Base-by-base conservation (phyloP, 164 flowering plant species). In the Vitis rotundifolia region DNA sequence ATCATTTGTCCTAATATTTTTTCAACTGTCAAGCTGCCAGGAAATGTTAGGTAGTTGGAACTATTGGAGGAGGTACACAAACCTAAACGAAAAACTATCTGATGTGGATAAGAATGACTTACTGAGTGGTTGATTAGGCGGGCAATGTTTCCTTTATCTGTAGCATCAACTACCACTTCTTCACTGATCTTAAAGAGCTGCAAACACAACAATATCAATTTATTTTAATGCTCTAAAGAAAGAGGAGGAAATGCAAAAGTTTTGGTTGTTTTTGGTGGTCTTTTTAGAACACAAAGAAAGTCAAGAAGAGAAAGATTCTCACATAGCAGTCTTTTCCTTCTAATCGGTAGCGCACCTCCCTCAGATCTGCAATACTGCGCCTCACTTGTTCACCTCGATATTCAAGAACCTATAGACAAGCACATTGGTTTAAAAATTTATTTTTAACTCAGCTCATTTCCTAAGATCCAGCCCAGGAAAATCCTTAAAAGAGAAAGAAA, bases 111-210 rank as follows among this genome's bases (percentile, higher is more conserved):
- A 19, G 9, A 59, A 66, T 15, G 14, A 76, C 98, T 80, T 81
- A 96, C 99, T 14, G 98, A 93, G 76, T 93, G 98, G 75, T 96
- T 96, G 56, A 96, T 96, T 64, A 93, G 73, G 55, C 99, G 95
- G 62, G 97, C 98, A 18, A 96, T 92, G 72, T 92, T 96, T 66
- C 99, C 99, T 68, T 87, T 90, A 67, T 91, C 82, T 5, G 99
- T 96, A 5, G 98, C 98, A 85, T 96, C 99, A 52, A 96, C 82
- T 76, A 96, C 99, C 12, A 93, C 91, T 73, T 93, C 98, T 68
- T 93, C 95, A 74, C 98, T 92, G 76, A 96, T 88, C 81, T 90
- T 96, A 75, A 96, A 96, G 55, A 96, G 84, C 99, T 96, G 97
- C 81, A 77, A n/a, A 49, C 19, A 55, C 3, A 64, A 61, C 10